Evolutionary conservation across 257 asterid genomes (phyloP), one percentile per base, ranked within the genome.

Genomic region (Solanum raphanifolium): DNA sequence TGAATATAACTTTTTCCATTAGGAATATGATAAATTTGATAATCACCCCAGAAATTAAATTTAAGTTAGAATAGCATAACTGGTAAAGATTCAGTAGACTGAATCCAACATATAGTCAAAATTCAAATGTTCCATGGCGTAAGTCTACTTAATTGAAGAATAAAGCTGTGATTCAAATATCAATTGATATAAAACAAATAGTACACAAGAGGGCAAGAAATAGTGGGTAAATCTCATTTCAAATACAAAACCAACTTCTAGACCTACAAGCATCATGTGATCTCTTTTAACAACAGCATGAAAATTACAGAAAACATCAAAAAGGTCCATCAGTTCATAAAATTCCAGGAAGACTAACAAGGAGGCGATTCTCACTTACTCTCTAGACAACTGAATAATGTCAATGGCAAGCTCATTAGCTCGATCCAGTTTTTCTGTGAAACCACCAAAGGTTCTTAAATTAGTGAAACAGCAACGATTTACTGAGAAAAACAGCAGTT

Each of bases 361-460:
- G 74, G 46, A 73, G 29, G 76, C 29, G 29, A 39, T 31, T 75
- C 31, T 85, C 87, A 92, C 99, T 91, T 92, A 97, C 99, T 97
- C 93, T 92, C 98, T 93, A 93, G 95, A 92, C 73, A 94, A 94
- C 92, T 91, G 99, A 89, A 95, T 92, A 90, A 97, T 95, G 89
- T 93, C 93, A 41, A 92, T 89, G 84, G 88, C 92, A 71, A 97
- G 95, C 91, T 92, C 93, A 90, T 93, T 95, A 83, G 93, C 93
- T 89, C 94, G 93, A 73, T 93, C 96, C 89, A 94, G 79, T 83
- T 94, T 95, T 86, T 94, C 99, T 97, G 98, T 83, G 91, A 92
- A 83, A 88, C 39, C 85, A 85, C 90, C 46, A 46, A 52, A 83
- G 87, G 74, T 73, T 65, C 48, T 71, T 90, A 68, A 84, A 85